These are phyloP conservation scores for Alisma plantagoaquatica DNA, from an alignment of 106 monocot species.

Conservation along the genomic window DNA sequence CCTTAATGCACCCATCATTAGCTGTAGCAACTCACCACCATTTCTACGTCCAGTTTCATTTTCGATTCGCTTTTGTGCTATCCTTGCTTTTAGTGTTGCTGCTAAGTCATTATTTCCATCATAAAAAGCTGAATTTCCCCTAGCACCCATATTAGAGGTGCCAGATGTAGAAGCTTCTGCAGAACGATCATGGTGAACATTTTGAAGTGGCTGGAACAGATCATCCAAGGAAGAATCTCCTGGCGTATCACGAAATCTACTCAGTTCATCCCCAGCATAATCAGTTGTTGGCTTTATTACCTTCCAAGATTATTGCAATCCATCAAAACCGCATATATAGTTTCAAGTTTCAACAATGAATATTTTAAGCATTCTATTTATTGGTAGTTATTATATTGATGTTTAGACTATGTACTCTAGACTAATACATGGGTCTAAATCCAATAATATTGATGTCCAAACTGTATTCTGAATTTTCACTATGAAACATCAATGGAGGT, in stretches of 20 bases:
- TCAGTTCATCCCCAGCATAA: conserved; percentile 38
- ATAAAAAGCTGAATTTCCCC: conserved; percentile 17
- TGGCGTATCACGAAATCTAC: conserved; percentile 87
- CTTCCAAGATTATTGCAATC: too few relatives aligned
- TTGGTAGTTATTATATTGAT: too few relatives aligned
- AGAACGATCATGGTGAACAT: conserved; percentile 31
- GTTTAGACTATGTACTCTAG: too few relatives aligned
- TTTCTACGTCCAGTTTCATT: conserved; percentile 41
- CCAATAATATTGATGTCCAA: too few relatives aligned
- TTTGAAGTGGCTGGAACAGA: conserved; percentile 70
- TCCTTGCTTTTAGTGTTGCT: conserved; percentile 67
- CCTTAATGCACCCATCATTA: conserved; percentile 51
- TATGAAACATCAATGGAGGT: too few relatives aligned
- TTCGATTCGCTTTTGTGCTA: conserved; percentile 64
- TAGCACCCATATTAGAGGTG: conserved; percentile 15
- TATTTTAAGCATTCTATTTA: too few relatives aligned
- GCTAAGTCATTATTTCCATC: conserved; percentile 58
- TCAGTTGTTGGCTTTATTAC: conserved; percentile 27
- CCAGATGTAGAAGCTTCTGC: conserved; percentile 62
- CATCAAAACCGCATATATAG: too few relatives aligned
- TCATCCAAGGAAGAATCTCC: conserved; percentile 89
- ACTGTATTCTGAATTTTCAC: too few relatives aligned
- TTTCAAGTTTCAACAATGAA: too few relatives aligned
- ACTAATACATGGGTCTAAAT: too few relatives aligned
- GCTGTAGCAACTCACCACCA: conserved; percentile 45